Percentiles rank a stretch among this genome's conserved stretches.
phyloP scores from a whole-genome alignment of 306 rosid species.

The Quercus alba region DNA sequence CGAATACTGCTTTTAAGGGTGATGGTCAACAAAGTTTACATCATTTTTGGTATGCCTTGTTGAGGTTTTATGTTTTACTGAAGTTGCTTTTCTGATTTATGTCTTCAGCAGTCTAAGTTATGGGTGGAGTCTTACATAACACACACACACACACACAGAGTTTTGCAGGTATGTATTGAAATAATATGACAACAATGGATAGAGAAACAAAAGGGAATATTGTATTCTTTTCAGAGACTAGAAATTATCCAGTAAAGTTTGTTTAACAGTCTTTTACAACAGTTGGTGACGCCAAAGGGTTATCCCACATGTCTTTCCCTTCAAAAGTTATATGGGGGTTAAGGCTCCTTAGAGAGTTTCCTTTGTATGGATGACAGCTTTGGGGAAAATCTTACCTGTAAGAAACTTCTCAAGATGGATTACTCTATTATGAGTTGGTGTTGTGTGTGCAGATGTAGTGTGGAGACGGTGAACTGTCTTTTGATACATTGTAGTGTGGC shows the following conservation, averaged over 20 bases:
- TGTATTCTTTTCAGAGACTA: background rate
- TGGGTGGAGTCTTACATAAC: background rate
- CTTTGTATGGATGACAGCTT: no score
- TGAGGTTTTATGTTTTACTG: conserved; percentile 1
- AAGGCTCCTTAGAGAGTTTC: no score
- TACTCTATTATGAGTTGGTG: no score
- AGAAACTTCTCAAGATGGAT: no score
- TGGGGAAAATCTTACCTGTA: no score
- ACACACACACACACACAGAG: background rate
- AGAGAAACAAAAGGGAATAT: background rate
- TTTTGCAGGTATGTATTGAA: background rate
- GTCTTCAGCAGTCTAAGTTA: background rate
- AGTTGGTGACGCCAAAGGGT: background rate
- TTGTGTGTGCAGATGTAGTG: no score
- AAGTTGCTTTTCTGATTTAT: background rate
- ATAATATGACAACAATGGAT: background rate
- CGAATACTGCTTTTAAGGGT: conserved; percentile 92
- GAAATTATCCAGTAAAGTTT: background rate
- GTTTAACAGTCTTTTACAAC: background rate
- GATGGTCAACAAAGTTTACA: conserved; percentile 94
- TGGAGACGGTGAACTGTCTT: no score
- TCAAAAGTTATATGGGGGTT: no score
- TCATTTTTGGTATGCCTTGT: conserved; percentile 77
- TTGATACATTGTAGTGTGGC: no score
- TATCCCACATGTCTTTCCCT: no score